Conservation (phyloP, 2,329 filamentous ascomycete genomes). For the Sporothrix inflata region DNA sequence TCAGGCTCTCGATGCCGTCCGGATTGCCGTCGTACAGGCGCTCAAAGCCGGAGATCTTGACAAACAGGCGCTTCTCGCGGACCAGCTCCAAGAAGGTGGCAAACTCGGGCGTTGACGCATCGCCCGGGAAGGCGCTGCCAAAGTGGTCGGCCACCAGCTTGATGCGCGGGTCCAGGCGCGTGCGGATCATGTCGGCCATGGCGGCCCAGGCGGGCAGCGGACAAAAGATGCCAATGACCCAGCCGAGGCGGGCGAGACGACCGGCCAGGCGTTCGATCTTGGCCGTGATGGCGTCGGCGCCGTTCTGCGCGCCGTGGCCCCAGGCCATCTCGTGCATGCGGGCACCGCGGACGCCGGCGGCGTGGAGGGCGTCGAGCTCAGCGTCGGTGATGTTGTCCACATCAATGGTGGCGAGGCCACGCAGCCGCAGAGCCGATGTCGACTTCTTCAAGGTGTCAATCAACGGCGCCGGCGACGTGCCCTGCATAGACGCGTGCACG, state of each 20-base stretch:
- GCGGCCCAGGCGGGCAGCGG: slow-evolving; percentile 34
- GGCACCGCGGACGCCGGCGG: slow-evolving; percentile 35
- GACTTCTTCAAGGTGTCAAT: slow-evolving; percentile 33
- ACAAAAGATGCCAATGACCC: slow-evolving; percentile 36
- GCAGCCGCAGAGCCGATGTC: background rate
- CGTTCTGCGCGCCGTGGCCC: slow-evolving; percentile 33
- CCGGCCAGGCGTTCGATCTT: slow-evolving; percentile 33
- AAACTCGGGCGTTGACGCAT: slow-evolving; percentile 35
- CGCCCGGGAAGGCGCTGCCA: slow-evolving; percentile 35
- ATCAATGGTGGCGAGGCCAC: slow-evolving; percentile 30
- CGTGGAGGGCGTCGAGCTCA: slow-evolving; percentile 36
- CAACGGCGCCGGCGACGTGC: slow-evolving; percentile 35
- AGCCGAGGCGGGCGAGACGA: slow-evolving; percentile 33
- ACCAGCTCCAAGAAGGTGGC: slow-evolving; percentile 33
- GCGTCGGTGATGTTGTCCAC: slow-evolving; percentile 30
- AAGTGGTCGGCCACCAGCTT: slow-evolving; percentile 37
- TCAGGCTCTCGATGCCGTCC: slow-evolving; percentile 30
- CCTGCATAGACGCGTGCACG: slow-evolving; percentile 37
- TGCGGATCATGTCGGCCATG: slow-evolving; percentile 35
- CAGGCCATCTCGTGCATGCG: slow-evolving; percentile 37
- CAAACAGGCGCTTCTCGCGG: slow-evolving; percentile 34
- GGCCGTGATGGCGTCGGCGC: slow-evolving; percentile 28
- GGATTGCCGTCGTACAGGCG: slow-evolving; percentile 34
- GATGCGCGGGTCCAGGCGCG: slow-evolving; percentile 34
- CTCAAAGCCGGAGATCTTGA: slow-evolving; percentile 38